Conservation (phyloP, 2,329 filamentous ascomycete species). For the Paecilomyces variotii region DNA sequence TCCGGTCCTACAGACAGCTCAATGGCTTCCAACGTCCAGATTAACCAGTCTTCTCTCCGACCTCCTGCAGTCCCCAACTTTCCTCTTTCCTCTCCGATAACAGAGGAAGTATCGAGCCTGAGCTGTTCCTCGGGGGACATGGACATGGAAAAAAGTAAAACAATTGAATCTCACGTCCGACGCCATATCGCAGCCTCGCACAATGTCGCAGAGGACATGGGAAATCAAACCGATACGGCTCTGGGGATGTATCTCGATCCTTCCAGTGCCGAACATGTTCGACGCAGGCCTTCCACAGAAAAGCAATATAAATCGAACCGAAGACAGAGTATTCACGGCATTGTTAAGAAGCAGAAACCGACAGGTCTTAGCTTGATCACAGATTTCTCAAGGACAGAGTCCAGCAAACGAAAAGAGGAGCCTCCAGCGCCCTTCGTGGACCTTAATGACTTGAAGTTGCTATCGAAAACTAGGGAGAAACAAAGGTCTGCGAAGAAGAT, state of each 20-base stretch:
- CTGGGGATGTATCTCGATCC: constrained; percentile 1
- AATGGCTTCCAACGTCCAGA: constrained; percentile 10
- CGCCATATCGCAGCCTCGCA: constrained; percentile 11
- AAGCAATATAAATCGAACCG: not conserved
- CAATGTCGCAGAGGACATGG: not conserved
- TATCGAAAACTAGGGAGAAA: constrained; percentile 25
- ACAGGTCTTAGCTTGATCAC: constrained; percentile 37
- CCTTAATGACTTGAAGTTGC: constrained; percentile 28
- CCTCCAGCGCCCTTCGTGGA: constrained; percentile 23
- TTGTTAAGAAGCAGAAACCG: constrained; percentile 21
- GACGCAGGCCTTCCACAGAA: not conserved
- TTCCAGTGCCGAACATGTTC: not conserved
- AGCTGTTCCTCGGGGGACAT: constrained; percentile 25
- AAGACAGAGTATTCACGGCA: constrained; percentile 9
- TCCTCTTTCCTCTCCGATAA: constrained; percentile 37
- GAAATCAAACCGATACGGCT: not conserved
- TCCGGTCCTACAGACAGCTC: not conserved
- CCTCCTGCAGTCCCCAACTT: constrained; percentile 28
- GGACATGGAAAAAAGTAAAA: constrained; percentile 18
- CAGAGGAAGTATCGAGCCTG: constrained; percentile 33
- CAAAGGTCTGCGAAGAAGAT: constrained; percentile 19
- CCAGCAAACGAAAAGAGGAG: constrained; percentile 7
- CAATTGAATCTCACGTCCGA: constrained; percentile 24
- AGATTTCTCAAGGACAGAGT: constrained; percentile 23
- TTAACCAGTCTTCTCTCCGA: constrained; percentile 13